Conservation (phyloP, 140 eudicot species). For the Erigeron philadelphicus region DNA sequence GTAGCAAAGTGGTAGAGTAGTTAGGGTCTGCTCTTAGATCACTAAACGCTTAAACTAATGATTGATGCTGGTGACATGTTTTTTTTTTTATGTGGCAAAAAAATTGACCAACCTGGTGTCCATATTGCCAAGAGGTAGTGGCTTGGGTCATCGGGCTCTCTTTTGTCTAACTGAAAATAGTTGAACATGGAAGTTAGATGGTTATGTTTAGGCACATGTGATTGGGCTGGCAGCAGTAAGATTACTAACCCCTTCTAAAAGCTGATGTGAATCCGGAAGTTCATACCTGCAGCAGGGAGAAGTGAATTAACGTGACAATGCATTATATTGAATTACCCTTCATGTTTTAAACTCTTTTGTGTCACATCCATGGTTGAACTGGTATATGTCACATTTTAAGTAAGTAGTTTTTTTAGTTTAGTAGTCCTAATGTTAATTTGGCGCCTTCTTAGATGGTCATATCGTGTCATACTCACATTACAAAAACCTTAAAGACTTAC, state of each 20-base stretch:
- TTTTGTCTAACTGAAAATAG: constrained; percentile 56
- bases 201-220: neutral
- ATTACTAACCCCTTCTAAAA: constrained; percentile 67
- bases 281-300: constrained; percentile 62
- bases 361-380: neutral
- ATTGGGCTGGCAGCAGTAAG: constrained; percentile 1
- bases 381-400: neutral
- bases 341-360: neutral
- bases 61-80: neutral
- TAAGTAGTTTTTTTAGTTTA: no score
- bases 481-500: constrained; percentile 41
- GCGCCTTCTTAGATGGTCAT: neutral
- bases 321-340: neutral
- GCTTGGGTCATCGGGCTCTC: constrained; percentile 96
- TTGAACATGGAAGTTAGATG: constrained; percentile 17
- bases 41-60: neutral
- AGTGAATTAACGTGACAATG: constrained; percentile 21
- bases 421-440: neutral
- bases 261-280: constrained; percentile 82
- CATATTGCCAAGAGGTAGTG: constrained; percentile 97
- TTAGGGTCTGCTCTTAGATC: neutral
- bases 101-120: constrained; percentile 71
- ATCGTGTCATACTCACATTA: neutral
- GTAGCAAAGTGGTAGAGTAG: no score
- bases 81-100: neutral